A percentile compares a stretch with the other conserved stretches of the same genome.
Conservation (phyloP, 2,329 filamentous ascomycete genomes). For the Ophiostoma pallidulum region DNA sequence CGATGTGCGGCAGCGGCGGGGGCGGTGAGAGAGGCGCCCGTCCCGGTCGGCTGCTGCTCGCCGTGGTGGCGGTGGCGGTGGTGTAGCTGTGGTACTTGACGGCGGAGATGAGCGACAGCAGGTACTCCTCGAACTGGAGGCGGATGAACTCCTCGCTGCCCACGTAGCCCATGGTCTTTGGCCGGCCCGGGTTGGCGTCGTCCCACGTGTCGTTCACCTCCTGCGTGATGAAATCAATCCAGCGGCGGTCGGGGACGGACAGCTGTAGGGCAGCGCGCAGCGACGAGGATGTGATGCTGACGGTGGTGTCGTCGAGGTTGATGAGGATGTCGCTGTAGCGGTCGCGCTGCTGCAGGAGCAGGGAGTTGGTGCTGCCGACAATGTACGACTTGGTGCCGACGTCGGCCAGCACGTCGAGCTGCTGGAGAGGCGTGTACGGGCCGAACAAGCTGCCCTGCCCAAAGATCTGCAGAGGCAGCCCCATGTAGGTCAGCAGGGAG, state of each 20-base stretch:
- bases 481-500: constrained; percentile 89
- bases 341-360: constrained; percentile 88
- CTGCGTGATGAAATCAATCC: constrained; percentile 93
- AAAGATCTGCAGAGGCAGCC: constrained; percentile 87
- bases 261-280: constrained; percentile 67
- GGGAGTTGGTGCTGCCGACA: constrained; percentile 91
- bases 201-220: constrained; percentile 97
- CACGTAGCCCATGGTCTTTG: constrained; percentile 90
- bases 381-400: constrained; percentile 94
- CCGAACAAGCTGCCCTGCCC: constrained; percentile 89
- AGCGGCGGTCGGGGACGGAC: constrained; percentile 79
- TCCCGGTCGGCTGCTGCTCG: constrained; percentile 46
- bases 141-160: constrained; percentile 97
- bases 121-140: constrained; percentile 93
- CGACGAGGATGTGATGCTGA: constrained; percentile 74
- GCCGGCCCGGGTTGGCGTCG: constrained; percentile 73
- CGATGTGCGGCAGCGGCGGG: constrained; percentile 50
- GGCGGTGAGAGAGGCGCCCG: constrained; percentile 31
- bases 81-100: constrained; percentile 80
- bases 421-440: constrained; percentile 91
- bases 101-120: constrained; percentile 76
- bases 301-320: constrained; percentile 82
- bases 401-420: constrained; percentile 83
- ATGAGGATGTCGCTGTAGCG: constrained; percentile 94
- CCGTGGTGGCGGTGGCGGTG: constrained; percentile 43